Percentiles rank a stretch among this genome's conserved stretches.
Evolutionary conservation across 345 rosid species (phyloP).

Genomic region (Acer yangbiense): DNA sequence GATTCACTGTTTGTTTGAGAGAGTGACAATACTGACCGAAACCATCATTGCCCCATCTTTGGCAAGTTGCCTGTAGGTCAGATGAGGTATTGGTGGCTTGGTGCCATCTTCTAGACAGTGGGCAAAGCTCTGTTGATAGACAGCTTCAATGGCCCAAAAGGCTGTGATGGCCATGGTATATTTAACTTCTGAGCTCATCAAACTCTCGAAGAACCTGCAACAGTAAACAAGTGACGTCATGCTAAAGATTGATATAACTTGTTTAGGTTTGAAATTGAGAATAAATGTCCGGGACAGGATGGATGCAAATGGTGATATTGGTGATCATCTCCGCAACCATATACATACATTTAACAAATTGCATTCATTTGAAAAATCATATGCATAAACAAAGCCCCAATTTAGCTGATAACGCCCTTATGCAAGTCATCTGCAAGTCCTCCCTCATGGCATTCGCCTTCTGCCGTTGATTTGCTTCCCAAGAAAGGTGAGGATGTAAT

Average conservation of each 20-base stretch:
- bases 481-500: slow-evolving; percentile 49
- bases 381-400: slow-evolving; percentile 98
- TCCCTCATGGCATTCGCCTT: slow-evolving; percentile 81
- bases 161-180: too few species aligned
- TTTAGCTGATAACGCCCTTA: too few species aligned
- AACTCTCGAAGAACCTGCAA: too few species aligned
- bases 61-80: slow-evolving; percentile 60
- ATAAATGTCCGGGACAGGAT: slow-evolving; percentile 54
- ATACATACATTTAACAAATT: slow-evolving; percentile 78
- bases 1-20: slow-evolving; percentile 51
- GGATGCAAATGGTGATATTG: slow-evolving; percentile 86
- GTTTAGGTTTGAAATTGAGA: too few species aligned
- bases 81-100: slow-evolving; percentile 49
- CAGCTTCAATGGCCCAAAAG: too few species aligned
- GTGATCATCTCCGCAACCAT: slow-evolving; percentile 94
- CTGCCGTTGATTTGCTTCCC: slow-evolving; percentile 28
- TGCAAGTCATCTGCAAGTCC: slow-evolving; percentile 95
- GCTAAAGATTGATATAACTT: too few species aligned
- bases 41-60: slow-evolving; percentile 79
- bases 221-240: too few species aligned
- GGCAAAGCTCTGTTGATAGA: too few species aligned
- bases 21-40: slow-evolving; percentile 59
- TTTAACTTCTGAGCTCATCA: too few species aligned
- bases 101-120: slow-evolving; percentile 48
- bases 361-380: slow-evolving; percentile 97